A percentile compares a stretch with the other conserved stretches of the same genome.
phyloP scores from a whole-genome alignment of 768 basidiomycete genomes.

The Daedaleopsis nitida region DNA sequence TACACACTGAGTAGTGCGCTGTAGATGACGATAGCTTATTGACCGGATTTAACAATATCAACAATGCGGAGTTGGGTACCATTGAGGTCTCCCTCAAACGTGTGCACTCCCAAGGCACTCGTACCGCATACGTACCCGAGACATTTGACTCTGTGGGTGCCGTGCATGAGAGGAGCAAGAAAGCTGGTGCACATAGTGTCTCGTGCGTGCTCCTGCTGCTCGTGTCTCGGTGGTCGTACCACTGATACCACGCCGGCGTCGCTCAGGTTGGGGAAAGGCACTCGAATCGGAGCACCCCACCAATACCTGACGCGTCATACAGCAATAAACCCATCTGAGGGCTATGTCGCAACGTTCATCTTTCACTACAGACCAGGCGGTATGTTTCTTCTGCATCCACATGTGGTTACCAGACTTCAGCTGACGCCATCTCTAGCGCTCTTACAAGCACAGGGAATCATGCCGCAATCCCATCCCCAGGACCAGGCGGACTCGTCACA shows the following conservation, averaged over 20 bases:
- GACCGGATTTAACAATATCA: not conserved
- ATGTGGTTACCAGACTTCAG: too few species aligned
- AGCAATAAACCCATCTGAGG: constrained; percentile 3
- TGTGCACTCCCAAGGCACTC: not conserved
- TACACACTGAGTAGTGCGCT: not conserved
- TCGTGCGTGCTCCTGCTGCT: constrained; percentile 4
- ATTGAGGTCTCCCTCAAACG: constrained; percentile 8
- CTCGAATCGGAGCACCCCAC: not conserved
- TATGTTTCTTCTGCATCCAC: not conserved
- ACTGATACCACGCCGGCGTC: not conserved
- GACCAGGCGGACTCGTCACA: not conserved
- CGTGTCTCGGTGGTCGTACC: not conserved
- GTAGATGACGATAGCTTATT: constrained; percentile 14
- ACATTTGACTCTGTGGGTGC: not conserved
- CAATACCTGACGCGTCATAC: not conserved
- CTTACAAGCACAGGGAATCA: not conserved
- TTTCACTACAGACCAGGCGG: constrained; percentile 19
- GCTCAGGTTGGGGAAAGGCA: constrained; percentile 11
- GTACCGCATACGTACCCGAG: not conserved
- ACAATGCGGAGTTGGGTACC: constrained; percentile 4
- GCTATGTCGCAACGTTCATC: constrained; percentile 10
- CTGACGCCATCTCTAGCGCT: not conserved
- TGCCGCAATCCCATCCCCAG: not conserved
- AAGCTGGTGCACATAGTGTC: constrained; percentile 18
- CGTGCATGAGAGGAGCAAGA: constrained; percentile 24